A percentile compares a stretch with the other conserved stretches of the same genome.
Conservation (phyloP, 2,329 filamentous ascomycete genomes). For the Hortaea sp. region DNA sequence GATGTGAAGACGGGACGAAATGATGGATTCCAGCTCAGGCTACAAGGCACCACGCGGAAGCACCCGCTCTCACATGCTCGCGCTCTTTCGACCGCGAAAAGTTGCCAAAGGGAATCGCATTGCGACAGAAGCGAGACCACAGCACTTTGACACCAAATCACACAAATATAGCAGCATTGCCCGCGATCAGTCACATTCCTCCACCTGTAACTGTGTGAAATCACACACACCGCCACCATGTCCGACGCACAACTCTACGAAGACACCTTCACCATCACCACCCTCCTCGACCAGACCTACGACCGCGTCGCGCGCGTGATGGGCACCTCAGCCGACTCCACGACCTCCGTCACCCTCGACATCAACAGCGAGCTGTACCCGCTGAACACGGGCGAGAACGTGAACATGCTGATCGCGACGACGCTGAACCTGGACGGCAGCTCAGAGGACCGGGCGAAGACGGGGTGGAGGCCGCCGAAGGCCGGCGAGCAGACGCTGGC, state of each 20-base stretch:
- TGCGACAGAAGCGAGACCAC: background rate
- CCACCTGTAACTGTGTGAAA: no score
- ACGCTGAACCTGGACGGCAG: conserved; percentile 78
- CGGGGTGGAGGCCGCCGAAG: conserved; percentile 62
- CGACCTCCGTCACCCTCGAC: conserved; percentile 73
- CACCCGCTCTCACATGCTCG: no score
- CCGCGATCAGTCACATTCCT: no score
- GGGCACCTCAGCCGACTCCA: conserved; percentile 63
- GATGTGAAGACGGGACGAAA: no score
- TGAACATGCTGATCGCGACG: conserved; percentile 74
- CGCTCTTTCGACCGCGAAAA: background rate
- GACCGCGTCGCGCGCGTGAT: conserved; percentile 84
- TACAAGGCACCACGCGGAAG: background rate
- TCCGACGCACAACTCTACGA: conserved; percentile 90
- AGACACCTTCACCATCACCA: conserved; percentile 75
- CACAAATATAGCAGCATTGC: no score
- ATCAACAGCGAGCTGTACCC: conserved; percentile 91
- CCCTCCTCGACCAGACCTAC: conserved; percentile 78
- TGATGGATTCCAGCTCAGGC: background rate
- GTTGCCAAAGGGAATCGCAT: background rate
- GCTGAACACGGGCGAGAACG: conserved; percentile 58
- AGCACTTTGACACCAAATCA: background rate
- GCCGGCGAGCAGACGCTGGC: conserved; percentile 53
- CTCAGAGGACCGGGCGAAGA: conserved; percentile 38
- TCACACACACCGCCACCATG: conserved; percentile 41